phyloP scores from a whole-genome alignment of 768 basidiomycete species.

The Leccinum subtestaceum region DNA sequence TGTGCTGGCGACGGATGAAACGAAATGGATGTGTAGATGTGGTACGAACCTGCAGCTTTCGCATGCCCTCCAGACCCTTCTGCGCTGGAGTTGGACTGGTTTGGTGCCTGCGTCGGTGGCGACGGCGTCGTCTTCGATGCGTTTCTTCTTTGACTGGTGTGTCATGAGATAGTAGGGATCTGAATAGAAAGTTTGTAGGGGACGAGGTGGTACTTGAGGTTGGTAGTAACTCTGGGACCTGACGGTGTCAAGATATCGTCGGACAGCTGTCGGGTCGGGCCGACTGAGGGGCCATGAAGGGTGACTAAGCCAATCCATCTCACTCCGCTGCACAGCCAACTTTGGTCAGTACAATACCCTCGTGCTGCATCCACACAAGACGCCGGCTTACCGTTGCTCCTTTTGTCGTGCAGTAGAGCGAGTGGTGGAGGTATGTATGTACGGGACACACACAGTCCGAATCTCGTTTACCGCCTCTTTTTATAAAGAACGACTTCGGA shows the following conservation, averaged over 20 bases:
- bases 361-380: conserved; percentile 17
- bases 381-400: conserved; percentile 19
- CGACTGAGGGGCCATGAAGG: conserved; percentile 24
- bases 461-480: conserved; percentile 19
- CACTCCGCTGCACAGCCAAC: conserved; percentile 23
- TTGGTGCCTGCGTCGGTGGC: conserved; percentile 58
- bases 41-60: conserved; percentile 77
- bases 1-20: conserved; percentile 16
- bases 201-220: conserved; percentile 15
- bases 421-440: conserved; percentile 14
- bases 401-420: conserved; percentile 6
- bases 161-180: conserved; percentile 49
- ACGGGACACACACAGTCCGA: conserved; percentile 15
- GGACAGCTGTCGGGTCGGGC: conserved; percentile 35
- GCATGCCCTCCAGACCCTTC: conserved; percentile 85
- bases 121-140: conserved; percentile 52
- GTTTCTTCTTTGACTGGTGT: conserved; percentile 75
- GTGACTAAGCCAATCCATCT: conserved; percentile 36
- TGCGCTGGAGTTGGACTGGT: conserved; percentile 73
- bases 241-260: conserved; percentile 33
- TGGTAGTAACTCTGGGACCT: conserved; percentile 22
- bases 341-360: conserved; percentile 15
- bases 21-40: conserved; percentile 1
- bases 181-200: conserved; percentile 29
- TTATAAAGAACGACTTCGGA: conserved; percentile 32